phyloP scores from a whole-genome alignment of 129 eudicot genomes.

The Cynara cardunculus region DNA sequence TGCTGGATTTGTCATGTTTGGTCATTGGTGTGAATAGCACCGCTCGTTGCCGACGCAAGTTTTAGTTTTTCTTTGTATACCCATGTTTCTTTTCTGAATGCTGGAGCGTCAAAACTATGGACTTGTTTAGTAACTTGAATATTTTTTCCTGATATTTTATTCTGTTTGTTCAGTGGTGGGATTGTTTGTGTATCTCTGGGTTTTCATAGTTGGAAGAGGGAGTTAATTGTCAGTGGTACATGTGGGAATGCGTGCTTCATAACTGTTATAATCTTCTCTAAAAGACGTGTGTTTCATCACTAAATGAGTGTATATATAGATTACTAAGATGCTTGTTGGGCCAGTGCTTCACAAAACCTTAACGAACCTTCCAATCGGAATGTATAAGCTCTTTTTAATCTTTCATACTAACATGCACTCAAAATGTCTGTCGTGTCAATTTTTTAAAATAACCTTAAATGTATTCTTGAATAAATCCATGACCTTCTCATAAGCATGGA shows the following conservation, averaged over 20 bases:
- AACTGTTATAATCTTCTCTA: too few species aligned
- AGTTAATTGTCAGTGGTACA: too few species aligned
- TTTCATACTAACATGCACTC: neutral
- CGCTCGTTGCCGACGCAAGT: too few species aligned
- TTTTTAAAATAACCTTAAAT: too few species aligned
- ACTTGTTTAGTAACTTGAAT: constrained; percentile 3
- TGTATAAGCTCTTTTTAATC: neutral
- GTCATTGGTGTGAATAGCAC: neutral
- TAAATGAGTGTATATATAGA: too few species aligned
- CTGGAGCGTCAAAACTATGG: neutral
- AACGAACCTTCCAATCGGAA: neutral
- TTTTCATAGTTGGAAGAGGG: neutral
- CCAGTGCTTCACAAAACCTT: constrained; percentile 3
- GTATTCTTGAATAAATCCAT: too few species aligned
- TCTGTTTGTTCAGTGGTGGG: neutral
- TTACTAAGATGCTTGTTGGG: neutral
- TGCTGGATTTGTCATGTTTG: neutral
- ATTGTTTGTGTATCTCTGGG: neutral
- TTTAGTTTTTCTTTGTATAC: neutral
- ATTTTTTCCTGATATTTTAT: neutral
- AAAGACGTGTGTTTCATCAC: too few species aligned
- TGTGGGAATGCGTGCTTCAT: too few species aligned
- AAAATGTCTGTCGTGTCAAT: neutral
- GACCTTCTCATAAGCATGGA: too few species aligned
- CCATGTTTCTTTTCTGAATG: neutral